Evolutionary conservation across 2,329 filamentous ascomycete genomes (phyloP).

Genomic region (Fusarium temperatum): DNA sequence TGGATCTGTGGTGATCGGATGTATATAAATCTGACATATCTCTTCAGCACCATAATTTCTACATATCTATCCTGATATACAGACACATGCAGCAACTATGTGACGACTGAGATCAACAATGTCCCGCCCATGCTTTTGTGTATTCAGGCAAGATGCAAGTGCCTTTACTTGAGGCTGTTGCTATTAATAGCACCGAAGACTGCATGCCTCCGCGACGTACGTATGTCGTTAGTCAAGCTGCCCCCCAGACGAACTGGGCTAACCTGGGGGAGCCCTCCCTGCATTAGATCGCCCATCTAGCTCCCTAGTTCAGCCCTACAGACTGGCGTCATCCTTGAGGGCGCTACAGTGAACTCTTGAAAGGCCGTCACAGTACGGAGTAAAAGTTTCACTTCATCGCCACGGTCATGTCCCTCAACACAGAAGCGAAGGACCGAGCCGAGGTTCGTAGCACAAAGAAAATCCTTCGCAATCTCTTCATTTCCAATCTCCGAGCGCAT

Average conservation of each 20-base stretch:
- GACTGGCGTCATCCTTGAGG: neutral
- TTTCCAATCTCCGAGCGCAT: neutral
- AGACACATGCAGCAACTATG: neutral
- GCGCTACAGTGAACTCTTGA: neutral
- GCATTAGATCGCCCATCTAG: neutral
- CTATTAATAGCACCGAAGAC: neutral
- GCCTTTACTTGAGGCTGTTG: neutral
- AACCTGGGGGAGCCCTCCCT: neutral
- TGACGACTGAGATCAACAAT: rapidly evolving
- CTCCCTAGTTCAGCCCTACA: constrained; percentile 2
- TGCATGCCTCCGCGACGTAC: neutral
- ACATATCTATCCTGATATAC: neutral
- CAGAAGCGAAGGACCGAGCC: neutral
- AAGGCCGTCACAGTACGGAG: neutral
- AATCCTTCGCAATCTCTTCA: neutral
- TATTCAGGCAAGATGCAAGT: neutral
- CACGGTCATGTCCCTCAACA: neutral
- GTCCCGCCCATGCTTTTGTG: neutral
- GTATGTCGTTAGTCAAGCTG: neutral
- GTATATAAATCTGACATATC: neutral
- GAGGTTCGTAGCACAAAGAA: neutral
- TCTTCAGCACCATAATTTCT: neutral
- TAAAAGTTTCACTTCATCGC: neutral
- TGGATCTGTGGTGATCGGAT: rapidly evolving
- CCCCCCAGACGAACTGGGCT: neutral